phyloP scores from a whole-genome alignment of 352 stramenopile genomes.

The Phytophthora cajani region DNA sequence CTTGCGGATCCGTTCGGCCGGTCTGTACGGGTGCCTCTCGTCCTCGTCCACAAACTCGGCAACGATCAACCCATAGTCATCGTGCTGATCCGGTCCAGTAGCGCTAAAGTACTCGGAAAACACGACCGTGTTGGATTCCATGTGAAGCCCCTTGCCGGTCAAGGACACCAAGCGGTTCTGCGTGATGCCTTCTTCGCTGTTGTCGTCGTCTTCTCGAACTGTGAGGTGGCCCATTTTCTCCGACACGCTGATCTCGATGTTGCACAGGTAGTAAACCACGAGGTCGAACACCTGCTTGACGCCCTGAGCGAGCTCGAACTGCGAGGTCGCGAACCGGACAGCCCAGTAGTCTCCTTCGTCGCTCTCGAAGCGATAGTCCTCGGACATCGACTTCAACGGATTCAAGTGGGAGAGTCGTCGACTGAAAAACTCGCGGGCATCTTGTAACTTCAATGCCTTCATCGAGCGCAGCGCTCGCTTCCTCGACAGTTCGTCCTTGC shows the following conservation, averaged over 20 bases:
- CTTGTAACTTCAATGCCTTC: constrained; percentile 32
- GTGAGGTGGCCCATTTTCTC: constrained; percentile 44
- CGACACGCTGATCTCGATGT: constrained; percentile 50
- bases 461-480: constrained; percentile 17
- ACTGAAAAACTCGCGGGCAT: constrained; percentile 26
- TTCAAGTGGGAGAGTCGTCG: constrained; percentile 28
- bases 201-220: constrained; percentile 49
- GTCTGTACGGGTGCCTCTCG: constrained; percentile 39
- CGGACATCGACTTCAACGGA: constrained; percentile 31
- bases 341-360: constrained; percentile 36
- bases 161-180: constrained; percentile 38
- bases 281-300: constrained; percentile 49
- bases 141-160: constrained; percentile 35
- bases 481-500: constrained; percentile 21
- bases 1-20: constrained; percentile 35
- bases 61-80: constrained; percentile 36
- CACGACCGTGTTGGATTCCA: constrained; percentile 43
- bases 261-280: constrained; percentile 41
- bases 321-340: constrained; percentile 33
- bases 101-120: constrained; percentile 35
- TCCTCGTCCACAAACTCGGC: constrained; percentile 45
- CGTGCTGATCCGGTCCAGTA: constrained; percentile 4
- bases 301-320: constrained; percentile 31
- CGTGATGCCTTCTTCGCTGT: constrained; percentile 24
- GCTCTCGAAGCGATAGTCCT: constrained; percentile 42